Conservation (phyloP, 2,329 filamentous ascomycete species). For the Scytalidium sp. region DNA sequence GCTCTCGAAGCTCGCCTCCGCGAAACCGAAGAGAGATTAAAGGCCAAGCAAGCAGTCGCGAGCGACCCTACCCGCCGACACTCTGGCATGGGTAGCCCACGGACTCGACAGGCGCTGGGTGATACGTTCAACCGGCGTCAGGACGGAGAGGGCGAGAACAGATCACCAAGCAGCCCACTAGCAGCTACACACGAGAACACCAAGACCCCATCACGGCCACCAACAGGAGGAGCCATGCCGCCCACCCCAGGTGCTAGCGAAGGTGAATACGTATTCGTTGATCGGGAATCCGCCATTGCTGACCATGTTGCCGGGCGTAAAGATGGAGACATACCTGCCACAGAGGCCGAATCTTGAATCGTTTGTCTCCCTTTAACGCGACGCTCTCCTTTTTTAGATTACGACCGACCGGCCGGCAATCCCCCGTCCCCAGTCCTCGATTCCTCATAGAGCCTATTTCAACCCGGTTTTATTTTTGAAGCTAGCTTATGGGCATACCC, state of each 20-base stretch:
- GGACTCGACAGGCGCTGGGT: constrained; percentile 13
- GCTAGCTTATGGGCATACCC: no score
- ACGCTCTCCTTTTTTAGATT: background rate
- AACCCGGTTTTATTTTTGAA: no score
- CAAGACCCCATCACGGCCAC: constrained; percentile 7
- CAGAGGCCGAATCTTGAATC: background rate
- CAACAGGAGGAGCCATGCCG: constrained; percentile 25
- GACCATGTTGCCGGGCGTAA: constrained; percentile 23
- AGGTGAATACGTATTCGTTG: constrained; percentile 23
- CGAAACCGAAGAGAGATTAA: constrained; percentile 79
- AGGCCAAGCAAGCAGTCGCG: constrained; percentile 25
- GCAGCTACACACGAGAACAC: constrained; percentile 7
- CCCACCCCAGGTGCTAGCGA: constrained; percentile 31
- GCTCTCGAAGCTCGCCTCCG: constrained; percentile 79
- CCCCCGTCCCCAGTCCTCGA: no score
- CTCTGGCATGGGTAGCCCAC: constrained; percentile 13
- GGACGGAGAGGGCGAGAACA: constrained; percentile 3
- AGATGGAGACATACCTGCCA: constrained; percentile 5
- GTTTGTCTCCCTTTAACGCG: background rate
- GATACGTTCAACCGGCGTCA: constrained; percentile 16
- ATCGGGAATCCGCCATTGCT: constrained; percentile 13
- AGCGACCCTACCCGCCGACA: constrained; percentile 6
- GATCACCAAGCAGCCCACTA: constrained; percentile 14
- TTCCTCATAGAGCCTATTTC: no score
- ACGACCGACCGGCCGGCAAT: no score